These are phyloP conservation scores for Thalia dealbata DNA, from an alignment of 176 grass and related monocot species.

Conservation along the genomic window DNA sequence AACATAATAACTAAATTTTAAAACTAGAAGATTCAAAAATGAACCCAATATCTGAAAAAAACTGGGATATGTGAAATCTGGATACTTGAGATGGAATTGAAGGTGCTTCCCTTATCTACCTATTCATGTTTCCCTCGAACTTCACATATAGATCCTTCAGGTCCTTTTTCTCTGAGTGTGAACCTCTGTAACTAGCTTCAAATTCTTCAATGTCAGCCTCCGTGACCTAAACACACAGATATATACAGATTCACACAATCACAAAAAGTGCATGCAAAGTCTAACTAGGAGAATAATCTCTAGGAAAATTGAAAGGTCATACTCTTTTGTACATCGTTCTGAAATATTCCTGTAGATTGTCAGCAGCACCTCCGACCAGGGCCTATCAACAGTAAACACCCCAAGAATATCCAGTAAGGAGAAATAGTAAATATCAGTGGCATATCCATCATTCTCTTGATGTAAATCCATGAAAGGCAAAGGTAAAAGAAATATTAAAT, in stretches of 20 bases:
- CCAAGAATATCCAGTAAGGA: slow-evolving; percentile 13
- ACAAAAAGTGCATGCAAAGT: not conserved
- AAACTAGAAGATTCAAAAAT: too few species aligned
- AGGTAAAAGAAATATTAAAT: slow-evolving; percentile 4
- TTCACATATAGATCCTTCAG: slow-evolving; percentile 73
- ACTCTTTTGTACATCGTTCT: slow-evolving; percentile 70
- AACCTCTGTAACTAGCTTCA: slow-evolving; percentile 89
- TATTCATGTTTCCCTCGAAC: slow-evolving; percentile 87
- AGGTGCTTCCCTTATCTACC: slow-evolving; percentile 25
- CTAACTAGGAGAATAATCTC: not conserved
- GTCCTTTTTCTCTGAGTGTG: slow-evolving; percentile 88
- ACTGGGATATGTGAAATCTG: too few species aligned
- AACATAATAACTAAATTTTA: not conserved
- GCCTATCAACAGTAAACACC: slow-evolving; percentile 27
- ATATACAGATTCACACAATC: not conserved
- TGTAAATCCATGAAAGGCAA: slow-evolving; percentile 4
- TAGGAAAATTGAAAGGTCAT: slow-evolving; percentile 11
- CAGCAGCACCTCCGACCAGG: slow-evolving; percentile 56
- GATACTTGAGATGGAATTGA: not conserved
- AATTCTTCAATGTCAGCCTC: slow-evolving; percentile 97
- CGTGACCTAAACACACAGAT: slow-evolving; percentile 37
- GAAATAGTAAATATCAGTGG: not conserved
- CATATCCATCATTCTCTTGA: not conserved
- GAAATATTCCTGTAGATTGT: slow-evolving; percentile 83
- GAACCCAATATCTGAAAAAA: too few species aligned